These are phyloP conservation scores for Trametes meyenii DNA, from an alignment of 768 basidiomycete genomes.

Conservation along the genomic window DNA sequence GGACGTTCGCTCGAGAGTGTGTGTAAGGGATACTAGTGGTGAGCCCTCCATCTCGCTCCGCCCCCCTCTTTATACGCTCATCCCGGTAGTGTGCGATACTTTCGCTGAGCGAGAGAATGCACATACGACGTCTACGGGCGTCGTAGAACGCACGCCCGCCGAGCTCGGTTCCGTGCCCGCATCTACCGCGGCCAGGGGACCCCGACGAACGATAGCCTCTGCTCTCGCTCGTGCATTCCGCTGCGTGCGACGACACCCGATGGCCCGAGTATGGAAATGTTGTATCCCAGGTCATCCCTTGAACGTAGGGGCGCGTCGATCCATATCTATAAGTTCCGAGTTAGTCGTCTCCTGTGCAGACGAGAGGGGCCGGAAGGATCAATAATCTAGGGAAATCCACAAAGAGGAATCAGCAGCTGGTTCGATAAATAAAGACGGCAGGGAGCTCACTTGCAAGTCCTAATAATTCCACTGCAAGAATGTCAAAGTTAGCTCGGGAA, in stretches of 20 bases:
- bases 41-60: not conserved
- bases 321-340: too few species aligned
- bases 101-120: not conserved
- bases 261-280: not conserved
- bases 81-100: too few species aligned
- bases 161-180: not conserved
- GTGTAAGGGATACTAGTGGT: not conserved
- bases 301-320: not conserved
- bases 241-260: not conserved
- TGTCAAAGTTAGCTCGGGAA: too few species aligned
- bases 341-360: too few species aligned
- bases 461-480: too few species aligned
- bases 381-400: too few species aligned
- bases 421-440: too few species aligned
- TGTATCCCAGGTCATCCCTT: not conserved
- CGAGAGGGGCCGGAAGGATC: too few species aligned
- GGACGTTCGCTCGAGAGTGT: not conserved
- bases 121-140: not conserved
- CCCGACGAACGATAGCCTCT: not conserved
- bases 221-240: constrained; percentile 6
- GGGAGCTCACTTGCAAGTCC: too few species aligned
- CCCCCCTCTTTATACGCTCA: not conserved
- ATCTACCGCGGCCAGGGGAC: constrained; percentile 2
- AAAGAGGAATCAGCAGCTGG: too few species aligned
- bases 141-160: not conserved